Evolutionary conservation across 2,329 filamentous ascomycete genomes (phyloP).

Genomic region (Aspergillaceae sp.): DNA sequence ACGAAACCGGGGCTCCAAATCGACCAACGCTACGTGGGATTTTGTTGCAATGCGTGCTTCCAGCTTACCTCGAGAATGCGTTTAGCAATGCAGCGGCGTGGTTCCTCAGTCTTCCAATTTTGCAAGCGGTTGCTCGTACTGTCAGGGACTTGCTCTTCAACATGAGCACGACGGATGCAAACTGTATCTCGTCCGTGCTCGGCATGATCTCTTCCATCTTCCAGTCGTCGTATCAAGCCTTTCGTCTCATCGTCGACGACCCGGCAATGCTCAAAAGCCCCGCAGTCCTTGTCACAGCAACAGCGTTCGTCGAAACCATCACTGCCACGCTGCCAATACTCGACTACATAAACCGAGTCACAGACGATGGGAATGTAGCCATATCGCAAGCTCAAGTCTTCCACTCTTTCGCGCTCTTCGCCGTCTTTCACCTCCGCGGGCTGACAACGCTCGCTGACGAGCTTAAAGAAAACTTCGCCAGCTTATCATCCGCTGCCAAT

Average conservation of each 20-base stretch:
- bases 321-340: constrained; percentile 34
- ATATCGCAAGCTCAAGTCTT: constrained; percentile 32
- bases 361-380: constrained; percentile 15
- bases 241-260: constrained; percentile 29
- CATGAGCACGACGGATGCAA: constrained; percentile 34
- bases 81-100: constrained; percentile 41
- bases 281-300: constrained; percentile 30
- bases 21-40: constrained; percentile 44
- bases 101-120: constrained; percentile 45
- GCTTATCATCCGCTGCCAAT: neutral
- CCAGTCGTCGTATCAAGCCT: constrained; percentile 27
- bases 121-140: constrained; percentile 39
- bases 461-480: constrained; percentile 2
- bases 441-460: constrained; percentile 5
- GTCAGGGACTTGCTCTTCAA: constrained; percentile 39
- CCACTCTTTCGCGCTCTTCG: constrained; percentile 30
- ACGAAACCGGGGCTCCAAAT: constrained; percentile 32
- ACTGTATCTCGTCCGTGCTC: constrained; percentile 29
- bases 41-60: constrained; percentile 47
- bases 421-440: constrained; percentile 19
- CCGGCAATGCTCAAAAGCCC: constrained; percentile 30
- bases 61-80: constrained; percentile 46
- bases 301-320: constrained; percentile 34
- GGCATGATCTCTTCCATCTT: constrained; percentile 32
- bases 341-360: constrained; percentile 40